Evolutionary conservation across 1,284 basidiomycete species (phyloP).

Genomic region (Ustilago cynodontis): DNA sequence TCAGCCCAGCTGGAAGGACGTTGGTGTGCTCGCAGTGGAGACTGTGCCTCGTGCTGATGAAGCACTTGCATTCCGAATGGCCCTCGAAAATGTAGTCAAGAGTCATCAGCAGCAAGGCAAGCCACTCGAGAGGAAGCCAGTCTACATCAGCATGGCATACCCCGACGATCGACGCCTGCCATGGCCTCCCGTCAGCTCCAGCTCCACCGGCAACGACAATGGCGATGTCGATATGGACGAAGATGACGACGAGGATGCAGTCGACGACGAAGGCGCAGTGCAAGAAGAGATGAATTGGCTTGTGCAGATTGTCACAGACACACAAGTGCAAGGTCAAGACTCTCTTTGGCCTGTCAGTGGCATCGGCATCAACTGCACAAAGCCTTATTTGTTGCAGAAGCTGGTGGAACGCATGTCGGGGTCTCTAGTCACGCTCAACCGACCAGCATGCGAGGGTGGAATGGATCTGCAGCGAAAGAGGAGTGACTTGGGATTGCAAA

Average conservation of each 20-base stretch:
- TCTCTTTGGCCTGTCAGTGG: slow-evolving; percentile 51
- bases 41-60: slow-evolving; percentile 63
- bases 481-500: slow-evolving; percentile 12
- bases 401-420: slow-evolving; percentile 49
- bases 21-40: slow-evolving; percentile 62
- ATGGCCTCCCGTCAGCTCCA: slow-evolving; percentile 32
- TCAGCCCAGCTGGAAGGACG: slow-evolving; percentile 39
- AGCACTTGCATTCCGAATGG: slow-evolving; percentile 54
- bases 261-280: slow-evolving; percentile 21
- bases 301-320: slow-evolving; percentile 39
- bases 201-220: not conserved
- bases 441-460: slow-evolving; percentile 18
- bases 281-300: slow-evolving; percentile 53
- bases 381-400: slow-evolving; percentile 49
- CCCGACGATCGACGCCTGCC: slow-evolving; percentile 50
- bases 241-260: slow-evolving; percentile 30
- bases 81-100: slow-evolving; percentile 40
- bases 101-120: slow-evolving; percentile 24
- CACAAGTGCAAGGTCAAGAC: slow-evolving; percentile 36
- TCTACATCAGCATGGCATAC: slow-evolving; percentile 57
- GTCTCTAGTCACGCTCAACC: slow-evolving; percentile 34
- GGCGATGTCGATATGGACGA: slow-evolving; percentile 43
- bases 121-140: slow-evolving; percentile 43
- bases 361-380: slow-evolving; percentile 66
- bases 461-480: slow-evolving; percentile 24